Evolutionary conservation across 768 basidiomycete genomes (phyloP), one percentile per base, ranked within the genome.

Genomic region (Albatrellus ellisii): DNA sequence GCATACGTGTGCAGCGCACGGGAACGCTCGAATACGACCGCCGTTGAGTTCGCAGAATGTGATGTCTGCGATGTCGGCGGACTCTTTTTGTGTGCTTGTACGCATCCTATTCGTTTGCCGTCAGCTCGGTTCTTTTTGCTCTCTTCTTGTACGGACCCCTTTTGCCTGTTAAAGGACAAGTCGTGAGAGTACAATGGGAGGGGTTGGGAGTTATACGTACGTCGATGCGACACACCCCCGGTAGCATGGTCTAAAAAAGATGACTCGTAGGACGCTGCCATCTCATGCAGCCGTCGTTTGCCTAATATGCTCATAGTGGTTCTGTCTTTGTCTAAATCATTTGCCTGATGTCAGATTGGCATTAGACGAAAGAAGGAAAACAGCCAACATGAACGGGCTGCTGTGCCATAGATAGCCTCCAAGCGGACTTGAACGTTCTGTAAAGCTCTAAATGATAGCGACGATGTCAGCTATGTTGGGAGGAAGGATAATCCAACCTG

Each of bases 381-480:
- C 11, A 2, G 29, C 11, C 20, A 20, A 45, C 43, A 35, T 11
- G 15, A n/a, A 22, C 26, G 43, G 17, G 34, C 22, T 9, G 31
- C 22, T 10, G 32, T 21, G 17, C 47, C 47, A 33, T 48, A 50
- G 12, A 50, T 49, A 2, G 31, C 31, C 36, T 42, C 37, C 18
- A 50, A 21, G 40, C 49, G 49, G 1, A 28, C 29, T 39, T 42
- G 36, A 20, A 48, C 49, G n/a, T 37, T 45, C 18, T 22, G 24
- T 26, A 50, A 26, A 37, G 14, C 36, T 14, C 49, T 50, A 9
- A 22, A 29, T 27, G 6, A 17, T 36, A 22, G 7, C 7, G 20
- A 36, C 17, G 20, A 36, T 9, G 11, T 7, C 14, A 18, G 31
- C 6, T 18, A 12, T 32, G 24, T n/a, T n/a, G n/a, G n/a, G n/a